Percentiles rank a stretch among this genome's conserved stretches.
These are phyloP conservation scores for Euphrasia confusa DNA, from an alignment of 257 asterid genomes.

Conservation along the genomic window DNA sequence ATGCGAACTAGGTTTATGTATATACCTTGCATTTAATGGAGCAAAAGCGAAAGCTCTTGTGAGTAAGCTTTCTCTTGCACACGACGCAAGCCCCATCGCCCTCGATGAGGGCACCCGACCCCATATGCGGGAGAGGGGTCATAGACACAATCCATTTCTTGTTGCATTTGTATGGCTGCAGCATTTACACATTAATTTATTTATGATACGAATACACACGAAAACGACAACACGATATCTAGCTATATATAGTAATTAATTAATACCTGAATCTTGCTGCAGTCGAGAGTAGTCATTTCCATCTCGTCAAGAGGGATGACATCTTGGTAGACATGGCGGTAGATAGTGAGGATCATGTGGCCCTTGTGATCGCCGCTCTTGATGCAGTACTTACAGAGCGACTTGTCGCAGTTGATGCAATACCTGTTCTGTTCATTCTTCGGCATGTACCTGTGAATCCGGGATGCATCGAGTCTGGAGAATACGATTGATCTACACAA, in stretches of 20 bases:
- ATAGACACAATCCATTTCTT: conserved; percentile 40
- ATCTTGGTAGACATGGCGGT: conserved; percentile 45
- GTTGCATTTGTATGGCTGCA: conserved; percentile 41
- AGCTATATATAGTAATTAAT: neutral
- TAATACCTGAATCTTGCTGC: conserved; percentile 35
- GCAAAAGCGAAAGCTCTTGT: conserved; percentile 30
- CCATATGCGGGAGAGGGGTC: conserved; percentile 40
- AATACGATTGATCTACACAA: neutral
- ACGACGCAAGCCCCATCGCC: conserved; percentile 37
- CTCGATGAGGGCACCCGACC: conserved; percentile 38
- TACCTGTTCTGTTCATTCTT: conserved; percentile 39
- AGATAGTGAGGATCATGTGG: conserved; percentile 34
- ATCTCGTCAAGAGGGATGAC: conserved; percentile 37
- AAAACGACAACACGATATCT: too few relatives aligned
- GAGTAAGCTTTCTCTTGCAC: conserved; percentile 37
- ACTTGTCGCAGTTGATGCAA: conserved; percentile 33
- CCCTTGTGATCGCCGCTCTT: conserved; percentile 18
- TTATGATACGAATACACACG: too few relatives aligned
- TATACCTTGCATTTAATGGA: conserved; percentile 47
- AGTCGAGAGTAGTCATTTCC: conserved; percentile 28
- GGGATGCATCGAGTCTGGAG: neutral
- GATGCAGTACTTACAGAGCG: conserved; percentile 37
- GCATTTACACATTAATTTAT: neutral
- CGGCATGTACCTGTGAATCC: too few relatives aligned
- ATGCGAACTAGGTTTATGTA: too few relatives aligned